These are phyloP conservation scores for Carex kokanica DNA, from an alignment of 176 grass and related monocot genomes.

Conservation along the genomic window DNA sequence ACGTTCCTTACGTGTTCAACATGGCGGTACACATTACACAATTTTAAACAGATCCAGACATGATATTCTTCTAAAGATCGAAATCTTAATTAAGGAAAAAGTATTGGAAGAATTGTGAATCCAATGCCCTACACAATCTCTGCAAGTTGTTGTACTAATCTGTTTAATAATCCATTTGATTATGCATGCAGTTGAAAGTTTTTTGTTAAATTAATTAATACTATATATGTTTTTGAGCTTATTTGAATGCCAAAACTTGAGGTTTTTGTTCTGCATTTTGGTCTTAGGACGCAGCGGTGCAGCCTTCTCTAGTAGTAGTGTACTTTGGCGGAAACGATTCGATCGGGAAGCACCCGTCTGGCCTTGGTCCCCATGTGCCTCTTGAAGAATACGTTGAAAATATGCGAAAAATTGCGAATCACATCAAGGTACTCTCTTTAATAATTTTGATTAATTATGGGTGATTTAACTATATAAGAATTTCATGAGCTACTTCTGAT, in stretches of 20 bases:
- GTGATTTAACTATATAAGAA: no score
- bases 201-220: neutral
- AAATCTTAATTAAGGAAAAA: neutral
- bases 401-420: slow-evolving; percentile 59
- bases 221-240: neutral
- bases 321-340: slow-evolving; percentile 87
- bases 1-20: neutral
- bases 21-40: neutral
- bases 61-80: neutral
- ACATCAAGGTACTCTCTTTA: slow-evolving; percentile 52
- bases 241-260: neutral
- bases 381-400: slow-evolving; percentile 64
- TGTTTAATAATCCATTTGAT: no score
- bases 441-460: neutral
- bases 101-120: no score
- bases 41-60: neutral
- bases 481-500: neutral
- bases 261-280: neutral
- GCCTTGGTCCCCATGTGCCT: slow-evolving; percentile 67
- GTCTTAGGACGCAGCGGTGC: slow-evolving; percentile 39
- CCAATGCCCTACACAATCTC: no score
- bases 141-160: no score
- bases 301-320: slow-evolving; percentile 64
- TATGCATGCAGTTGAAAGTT: neutral
- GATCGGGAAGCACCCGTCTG: slow-evolving; percentile 45